Evolutionary conservation across 345 rosid genomes (phyloP), one percentile per base, ranked within the genome.

Genomic region (Draba incana): DNA sequence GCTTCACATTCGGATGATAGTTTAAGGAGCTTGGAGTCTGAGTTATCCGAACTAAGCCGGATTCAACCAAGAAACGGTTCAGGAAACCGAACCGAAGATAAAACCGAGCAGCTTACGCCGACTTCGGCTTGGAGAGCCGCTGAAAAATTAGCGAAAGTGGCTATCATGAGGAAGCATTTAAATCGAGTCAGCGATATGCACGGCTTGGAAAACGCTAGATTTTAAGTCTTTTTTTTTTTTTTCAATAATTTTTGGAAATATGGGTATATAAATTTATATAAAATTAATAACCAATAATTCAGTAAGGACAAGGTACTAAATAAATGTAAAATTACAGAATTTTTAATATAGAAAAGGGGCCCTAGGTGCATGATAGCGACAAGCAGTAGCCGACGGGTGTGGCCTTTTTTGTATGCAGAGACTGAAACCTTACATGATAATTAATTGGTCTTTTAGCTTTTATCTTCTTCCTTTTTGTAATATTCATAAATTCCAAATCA

Each of bases 181-280:
- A 92, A 92, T 66, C 82, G 97, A 57, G 98, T 92, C 68, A 88
- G 98, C 81, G 98, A 92, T 62, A 79, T 92, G 84, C 98, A 92
- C 80, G 98, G 98, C 78, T 89, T 92, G 75, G 98, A 92, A 71
- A 84, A 92, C 67, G 98, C 98, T 30, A 89, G 98, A 86, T 92
- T 92, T 81, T 89, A 84, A 79, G 69, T 39, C 10, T 43, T 2
- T 30, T 59, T 70, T 50, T 35, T 25, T n/a, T 5, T 45, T 68
- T 10, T 31, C 51, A 39, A 60, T 41, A 37, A 50, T 58, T 71
- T 64, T 60, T 66, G 77, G 24, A 58, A 5, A 50, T 57, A 44
- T 59, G 37, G 68, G 67, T 74, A 74, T 33, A 66, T 59, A 74
- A 37, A 38, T 11, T 42, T 42, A 14, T 15, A 14, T 42, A 20